These are phyloP conservation scores for Lentinula boryana DNA, from an alignment of 768 basidiomycete genomes.

Conservation along the genomic window DNA sequence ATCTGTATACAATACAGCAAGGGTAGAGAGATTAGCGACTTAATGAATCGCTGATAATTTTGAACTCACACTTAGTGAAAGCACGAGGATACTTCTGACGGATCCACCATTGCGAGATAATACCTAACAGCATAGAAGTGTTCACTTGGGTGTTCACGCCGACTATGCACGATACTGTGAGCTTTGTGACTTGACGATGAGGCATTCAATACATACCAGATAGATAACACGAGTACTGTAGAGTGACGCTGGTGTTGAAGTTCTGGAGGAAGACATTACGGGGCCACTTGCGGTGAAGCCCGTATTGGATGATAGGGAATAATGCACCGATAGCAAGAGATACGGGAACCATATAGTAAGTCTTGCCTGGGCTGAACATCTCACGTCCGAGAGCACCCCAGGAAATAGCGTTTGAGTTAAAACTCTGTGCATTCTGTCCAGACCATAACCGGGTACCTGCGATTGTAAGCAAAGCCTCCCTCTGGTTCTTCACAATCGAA, in stretches of 20 bases:
- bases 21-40: not conserved
- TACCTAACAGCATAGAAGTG: conserved; percentile 12
- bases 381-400: conserved; percentile 25
- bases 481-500: not conserved
- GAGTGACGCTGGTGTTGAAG: conserved; percentile 19
- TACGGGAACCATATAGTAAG: conserved; percentile 21
- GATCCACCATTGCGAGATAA: conserved; percentile 17
- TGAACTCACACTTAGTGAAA: conserved; percentile 29
- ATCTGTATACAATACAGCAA: not conserved
- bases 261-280: conserved; percentile 13
- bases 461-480: conserved; percentile 14
- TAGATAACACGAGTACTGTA: conserved; percentile 6
- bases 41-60: not conserved
- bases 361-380: conserved; percentile 20
- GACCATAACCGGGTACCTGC: conserved; percentile 26
- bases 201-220: conserved; percentile 10
- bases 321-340: conserved; percentile 21
- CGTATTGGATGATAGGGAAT: conserved; percentile 26
- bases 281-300: conserved; percentile 22
- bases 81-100: conserved; percentile 28
- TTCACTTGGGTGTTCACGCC: conserved; percentile 24
- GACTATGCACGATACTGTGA: conserved; percentile 14
- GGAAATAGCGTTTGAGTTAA: conserved; percentile 26
- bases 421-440: conserved; percentile 21
- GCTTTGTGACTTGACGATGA: not conserved